Conservation (phyloP, 768 basidiomycete species). For the Pleurotus cornucopiae region DNA sequence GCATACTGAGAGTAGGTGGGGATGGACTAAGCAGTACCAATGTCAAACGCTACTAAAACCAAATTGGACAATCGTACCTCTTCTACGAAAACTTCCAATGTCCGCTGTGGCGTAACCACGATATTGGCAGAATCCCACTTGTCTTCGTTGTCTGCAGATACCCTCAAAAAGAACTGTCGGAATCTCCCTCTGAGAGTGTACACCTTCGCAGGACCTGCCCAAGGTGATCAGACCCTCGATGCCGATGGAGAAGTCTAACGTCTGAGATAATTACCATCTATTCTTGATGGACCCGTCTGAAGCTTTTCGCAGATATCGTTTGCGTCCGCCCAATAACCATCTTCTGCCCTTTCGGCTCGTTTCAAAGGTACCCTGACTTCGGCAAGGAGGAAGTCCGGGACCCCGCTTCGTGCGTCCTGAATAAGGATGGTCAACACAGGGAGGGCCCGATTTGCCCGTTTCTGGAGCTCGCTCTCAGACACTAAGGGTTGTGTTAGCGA, state of each 20-base stretch:
- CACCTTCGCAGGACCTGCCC: conserved; percentile 60
- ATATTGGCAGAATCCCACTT: conserved; percentile 55
- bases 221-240: background rate
- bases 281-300: conserved; percentile 58
- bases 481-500: background rate
- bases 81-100: conserved; percentile 57
- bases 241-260: conserved; percentile 4
- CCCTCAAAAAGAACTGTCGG: conserved; percentile 63
- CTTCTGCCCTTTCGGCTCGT: conserved; percentile 39
- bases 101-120: conserved; percentile 46
- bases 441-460: conserved; percentile 17
- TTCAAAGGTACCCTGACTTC: conserved; percentile 63
- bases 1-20: background rate
- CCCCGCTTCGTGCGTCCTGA: conserved; percentile 52
- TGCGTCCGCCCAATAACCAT: conserved; percentile 71
- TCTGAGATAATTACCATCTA: conserved; percentile 51
- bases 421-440: conserved; percentile 68
- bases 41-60: background rate
- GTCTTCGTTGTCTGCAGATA: conserved; percentile 47
- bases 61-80: conserved; percentile 33
- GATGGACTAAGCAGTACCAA: conserved; percentile 1
- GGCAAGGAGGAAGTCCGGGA: conserved; percentile 53
- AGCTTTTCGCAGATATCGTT: conserved; percentile 54
- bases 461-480: conserved; percentile 1
- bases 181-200: conserved; percentile 66